Evolutionary conservation across 2,329 filamentous ascomycete genomes (phyloP), one percentile per base, ranked within the genome.

Genomic region (Pseudonectria foliicola): DNA sequence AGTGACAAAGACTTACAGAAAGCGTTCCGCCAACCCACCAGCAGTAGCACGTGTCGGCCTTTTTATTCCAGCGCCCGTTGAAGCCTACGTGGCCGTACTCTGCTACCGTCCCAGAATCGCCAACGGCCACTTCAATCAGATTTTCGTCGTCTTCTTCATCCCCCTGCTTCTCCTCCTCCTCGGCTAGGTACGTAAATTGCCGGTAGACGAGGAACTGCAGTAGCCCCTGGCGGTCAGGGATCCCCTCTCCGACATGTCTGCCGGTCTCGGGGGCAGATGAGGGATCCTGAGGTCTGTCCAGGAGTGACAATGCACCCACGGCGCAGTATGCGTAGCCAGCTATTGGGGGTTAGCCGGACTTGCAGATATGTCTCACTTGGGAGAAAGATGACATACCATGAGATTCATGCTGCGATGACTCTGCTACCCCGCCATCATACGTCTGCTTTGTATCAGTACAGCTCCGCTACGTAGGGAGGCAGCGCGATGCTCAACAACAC

Each of bases 241-340:
- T 44, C 5, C 66, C 62, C 13, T 59, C 41, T 13, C 66, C 40
- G 33, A 66, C 49, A 10, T 55, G 52, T 14, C 53, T 44, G 5
- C 52, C 48, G 0, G 39, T 28, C 13, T 37, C 35, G 4, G 40
- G 34, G 0, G 43, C 4, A 0, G 37, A 27, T 1, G 39, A 49
- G 12, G 49, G 49, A 10, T 64, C 56, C 1, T 67, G 61, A 1
- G 82, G 69, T 10, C 78, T 75, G 40, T 77, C 75, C n/a, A 95
- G 68, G 32, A 95, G 75, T 2, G 77, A 75, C 5, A 96, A 66
- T 4, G 87, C 82, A 10, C 77, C 80, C 35, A 95, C 73, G 7
- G 82, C 88, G 59, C 88, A 95, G 66, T 89, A 95, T 8, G 86
- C 88, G 58, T 94, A 90, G 13, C 92, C 92, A 48, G 86, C 85